Evolutionary conservation across 2,329 filamentous ascomycete genomes (phyloP), one percentile per base, ranked within the genome.

Genomic region (Penicillium palitans): DNA sequence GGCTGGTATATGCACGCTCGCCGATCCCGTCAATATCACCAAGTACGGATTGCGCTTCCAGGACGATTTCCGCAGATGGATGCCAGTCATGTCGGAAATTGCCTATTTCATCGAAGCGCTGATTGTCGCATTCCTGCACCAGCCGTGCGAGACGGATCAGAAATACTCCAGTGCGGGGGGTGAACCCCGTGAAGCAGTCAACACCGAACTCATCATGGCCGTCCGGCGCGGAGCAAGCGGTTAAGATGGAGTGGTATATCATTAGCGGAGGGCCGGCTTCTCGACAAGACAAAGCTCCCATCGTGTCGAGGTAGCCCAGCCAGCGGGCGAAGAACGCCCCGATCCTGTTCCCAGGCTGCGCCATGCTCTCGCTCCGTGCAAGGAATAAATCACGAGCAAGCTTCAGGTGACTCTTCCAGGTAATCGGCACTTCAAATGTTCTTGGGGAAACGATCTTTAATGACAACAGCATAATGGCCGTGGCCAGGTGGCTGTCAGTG

Each of bases 391-490:
- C 84, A 2, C 91, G 85, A 1, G 91, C 90, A 53, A 91, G 84
- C 56, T 85, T 85, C 1, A 96, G 81, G 72, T 96, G 90, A 52
- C 83, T 84, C 70, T 92, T 90, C 91, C 91, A 96, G 1, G 89
- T 83, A 53, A 93, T 89, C 0, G 85, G 82, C n/a, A 90, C 87
- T 54, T 89, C 90, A 69, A 95, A 93, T 0, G 89, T 89, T 57
- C 87, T 88, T 0, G 91, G 91, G 0, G 89, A 91, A 50, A 95
- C 87, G 57, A 95, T 93, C 69, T 95, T 90, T 21, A 95, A 79
- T 1, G 90, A 93, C 0, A 90, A 85, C 46, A 96, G 83, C 89
- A 95, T 92, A 61, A 96, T 92, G 8, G 90, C 89, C 0, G 90
- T 91, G 0, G 90, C 90, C 3, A 96, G 80, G 55, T 89, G 90